Evolutionary conservation across 768 basidiomycete genomes (phyloP).

Genomic region (Rhodotorula kratochvilovae): DNA sequence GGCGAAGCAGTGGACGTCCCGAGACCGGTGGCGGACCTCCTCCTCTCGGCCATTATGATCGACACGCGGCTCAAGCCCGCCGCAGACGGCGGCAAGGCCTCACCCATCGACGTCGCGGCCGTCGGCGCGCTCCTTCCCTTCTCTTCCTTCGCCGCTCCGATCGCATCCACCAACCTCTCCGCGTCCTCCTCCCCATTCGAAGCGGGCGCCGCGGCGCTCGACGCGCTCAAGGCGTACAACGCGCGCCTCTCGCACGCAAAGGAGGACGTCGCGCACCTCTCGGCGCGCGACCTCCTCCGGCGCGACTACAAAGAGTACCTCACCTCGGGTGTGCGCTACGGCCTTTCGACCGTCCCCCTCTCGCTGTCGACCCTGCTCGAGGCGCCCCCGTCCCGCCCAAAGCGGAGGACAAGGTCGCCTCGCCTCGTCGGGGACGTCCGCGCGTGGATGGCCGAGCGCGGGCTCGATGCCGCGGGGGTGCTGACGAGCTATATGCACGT

Average conservation of each 20-base stretch:
- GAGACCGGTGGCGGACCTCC: conserved; percentile 61
- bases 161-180: conserved; percentile 55
- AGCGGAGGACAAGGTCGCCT: too few relatives aligned
- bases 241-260: conserved; percentile 54
- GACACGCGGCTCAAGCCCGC: conserved; percentile 76
- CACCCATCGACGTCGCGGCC: conserved; percentile 60
- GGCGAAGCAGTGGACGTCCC: not conserved
- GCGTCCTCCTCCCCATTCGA: conserved; percentile 54
- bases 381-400: conserved; percentile 44
- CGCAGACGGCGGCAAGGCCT: conserved; percentile 65
- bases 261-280: conserved; percentile 61
- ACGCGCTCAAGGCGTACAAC: conserved; percentile 37
- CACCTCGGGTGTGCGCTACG: conserved; percentile 56
- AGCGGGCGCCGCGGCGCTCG: conserved; percentile 2
- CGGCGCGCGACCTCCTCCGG: conserved; percentile 70
- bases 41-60: conserved; percentile 73
- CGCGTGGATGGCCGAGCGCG: conserved; percentile 64
- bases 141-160: conserved; percentile 52
- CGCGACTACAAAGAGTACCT: conserved; percentile 92
- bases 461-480: conserved; percentile 67
- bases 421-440: conserved; percentile 51
- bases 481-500: conserved; percentile 57
- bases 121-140: conserved; percentile 62
- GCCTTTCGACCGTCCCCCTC: conserved; percentile 77
- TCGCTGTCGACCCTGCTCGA: conserved; percentile 57